Percentiles rank a stretch among this genome's conserved stretches.
Evolutionary conservation across 495 filamentous ascomycete genomes (phyloP).

Genomic region (Penicillium soppii): DNA sequence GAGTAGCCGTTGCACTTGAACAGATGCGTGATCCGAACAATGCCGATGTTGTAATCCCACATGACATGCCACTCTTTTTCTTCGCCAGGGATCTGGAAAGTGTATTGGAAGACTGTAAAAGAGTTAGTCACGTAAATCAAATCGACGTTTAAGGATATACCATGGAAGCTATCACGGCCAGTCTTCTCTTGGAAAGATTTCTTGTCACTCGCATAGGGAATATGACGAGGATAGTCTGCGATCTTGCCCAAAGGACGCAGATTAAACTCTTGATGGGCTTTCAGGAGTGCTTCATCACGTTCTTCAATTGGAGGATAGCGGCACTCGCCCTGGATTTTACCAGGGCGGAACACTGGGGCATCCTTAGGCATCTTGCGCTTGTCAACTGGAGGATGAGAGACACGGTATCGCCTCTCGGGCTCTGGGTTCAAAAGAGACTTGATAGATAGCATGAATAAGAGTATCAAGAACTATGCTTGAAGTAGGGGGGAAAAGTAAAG

Average conservation of each 20-base stretch:
- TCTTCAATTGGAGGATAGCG: conserved; percentile 68
- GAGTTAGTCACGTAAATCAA: neutral
- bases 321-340: conserved; percentile 58
- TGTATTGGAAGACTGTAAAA: conserved; percentile 80
- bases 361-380: conserved; percentile 59
- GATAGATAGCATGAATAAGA: conserved; percentile 31
- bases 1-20: conserved; percentile 86
- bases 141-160: conserved; percentile 43
- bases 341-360: conserved; percentile 55
- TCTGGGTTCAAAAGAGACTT: conserved; percentile 32
- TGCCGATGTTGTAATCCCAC: conserved; percentile 98
- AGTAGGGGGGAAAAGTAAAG: conserved; percentile 8
- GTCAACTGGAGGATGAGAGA: too few species aligned
- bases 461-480: conserved; percentile 19
- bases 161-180: conserved; percentile 82
- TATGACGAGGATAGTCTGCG: conserved; percentile 65
- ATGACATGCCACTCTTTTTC: conserved; percentile 72
- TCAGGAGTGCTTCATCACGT: conserved; percentile 52
- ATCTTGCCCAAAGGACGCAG: conserved; percentile 71
- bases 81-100: conserved; percentile 71
- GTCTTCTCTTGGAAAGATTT: conserved; percentile 83
- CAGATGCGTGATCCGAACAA: conserved; percentile 90
- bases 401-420: conserved; percentile 18
- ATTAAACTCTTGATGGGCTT: conserved; percentile 58
- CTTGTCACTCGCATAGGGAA: conserved; percentile 93